Base-by-base conservation (phyloP, 2,329 filamentous ascomycete genomes). In the Paradendryphiella salina region DNA sequence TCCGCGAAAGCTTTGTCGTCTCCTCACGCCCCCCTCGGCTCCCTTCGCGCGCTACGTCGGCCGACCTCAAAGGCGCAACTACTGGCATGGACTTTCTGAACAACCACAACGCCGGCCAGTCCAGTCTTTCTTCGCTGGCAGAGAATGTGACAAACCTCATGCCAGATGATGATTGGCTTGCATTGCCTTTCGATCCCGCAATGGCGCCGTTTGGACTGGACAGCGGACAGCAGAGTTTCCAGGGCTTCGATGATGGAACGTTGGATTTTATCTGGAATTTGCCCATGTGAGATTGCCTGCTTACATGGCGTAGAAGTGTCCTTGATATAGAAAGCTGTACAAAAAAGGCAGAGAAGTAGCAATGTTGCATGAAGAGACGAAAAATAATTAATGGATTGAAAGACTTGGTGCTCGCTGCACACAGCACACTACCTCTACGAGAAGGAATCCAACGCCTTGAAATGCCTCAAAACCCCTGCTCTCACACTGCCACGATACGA, bases 181-280 rank as follows among this genome's bases (percentile, higher is more conserved):
- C 71, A 5, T 50, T 74, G 26, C 72, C 72, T 5, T 73, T 74
- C 38, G 71, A 74, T 58, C 68, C 71, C 3, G 62, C 67, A 0
- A 73, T 74, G 70, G 71, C 71, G 17, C 72, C 72, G 6, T 73
- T 74, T 47, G 71, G 69, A 0, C 48, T 72, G 1, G 70, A 72
- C 21, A 63, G 54, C 3, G 64, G 55, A 11, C 58, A 65, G 31
- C 69, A 72, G 39, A 67, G 58, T 9, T 72, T 73, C 44, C 70
- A 72, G 50, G 69, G 70, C 1, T 70, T 73, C 45, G 71, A 74
- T 55, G 68, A 72, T 45, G 69, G 70, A 4, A 72, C 67, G 1
- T 50, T 74, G 34, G 71, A 72, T 54, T 74, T 74, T 28, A 69
- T 74, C n/a, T 74, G 72, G 72, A 73, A 72, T 40, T 29, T 73